These are phyloP conservation scores for Tetrastigma voinierianum DNA, from an alignment of 164 flowering plant species.

Conservation along the genomic window DNA sequence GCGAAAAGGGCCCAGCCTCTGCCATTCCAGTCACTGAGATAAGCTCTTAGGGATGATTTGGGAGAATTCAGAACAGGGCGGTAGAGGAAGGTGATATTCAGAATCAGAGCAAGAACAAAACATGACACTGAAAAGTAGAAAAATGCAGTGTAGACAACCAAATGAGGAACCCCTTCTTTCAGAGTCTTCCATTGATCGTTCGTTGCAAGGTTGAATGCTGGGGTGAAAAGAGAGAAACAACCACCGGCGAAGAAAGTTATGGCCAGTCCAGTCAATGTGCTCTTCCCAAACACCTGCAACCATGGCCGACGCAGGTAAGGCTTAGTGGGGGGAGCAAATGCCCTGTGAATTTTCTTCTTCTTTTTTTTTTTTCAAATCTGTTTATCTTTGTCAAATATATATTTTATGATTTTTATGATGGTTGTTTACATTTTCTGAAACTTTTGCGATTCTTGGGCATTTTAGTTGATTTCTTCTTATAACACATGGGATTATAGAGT, in stretches of 20 bases:
- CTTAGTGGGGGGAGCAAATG: too few relatives aligned
- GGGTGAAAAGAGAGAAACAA: conserved; percentile 81
- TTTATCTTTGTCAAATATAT: too few relatives aligned
- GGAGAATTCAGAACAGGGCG: conserved; percentile 58
- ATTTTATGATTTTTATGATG: too few relatives aligned
- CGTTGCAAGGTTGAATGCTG: conserved; percentile 78
- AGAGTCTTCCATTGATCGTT: conserved; percentile 78
- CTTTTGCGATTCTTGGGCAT: too few relatives aligned
- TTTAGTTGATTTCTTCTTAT: too few relatives aligned
- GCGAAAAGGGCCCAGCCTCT: conserved; percentile 82
- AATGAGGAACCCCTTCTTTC: conserved; percentile 62
- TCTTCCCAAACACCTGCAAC: conserved; percentile 68
- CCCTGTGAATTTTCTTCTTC: too few relatives aligned
- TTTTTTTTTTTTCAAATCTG: too few relatives aligned
- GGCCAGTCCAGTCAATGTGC: conserved; percentile 49
- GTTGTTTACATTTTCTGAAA: too few relatives aligned
- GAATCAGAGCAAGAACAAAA: conserved; percentile 55
- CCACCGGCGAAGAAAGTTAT: conserved; percentile 70
- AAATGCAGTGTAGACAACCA: conserved; percentile 76
- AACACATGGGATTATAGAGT: too few relatives aligned
- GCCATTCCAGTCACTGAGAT: conserved; percentile 70
- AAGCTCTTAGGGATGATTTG: conserved; percentile 57
- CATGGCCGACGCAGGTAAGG: too few relatives aligned
- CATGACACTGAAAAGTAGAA: conserved; percentile 80
- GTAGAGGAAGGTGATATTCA: conserved; percentile 68